Evolutionary conservation across 768 basidiomycete species (phyloP).

Genomic region (Russula virescens): DNA sequence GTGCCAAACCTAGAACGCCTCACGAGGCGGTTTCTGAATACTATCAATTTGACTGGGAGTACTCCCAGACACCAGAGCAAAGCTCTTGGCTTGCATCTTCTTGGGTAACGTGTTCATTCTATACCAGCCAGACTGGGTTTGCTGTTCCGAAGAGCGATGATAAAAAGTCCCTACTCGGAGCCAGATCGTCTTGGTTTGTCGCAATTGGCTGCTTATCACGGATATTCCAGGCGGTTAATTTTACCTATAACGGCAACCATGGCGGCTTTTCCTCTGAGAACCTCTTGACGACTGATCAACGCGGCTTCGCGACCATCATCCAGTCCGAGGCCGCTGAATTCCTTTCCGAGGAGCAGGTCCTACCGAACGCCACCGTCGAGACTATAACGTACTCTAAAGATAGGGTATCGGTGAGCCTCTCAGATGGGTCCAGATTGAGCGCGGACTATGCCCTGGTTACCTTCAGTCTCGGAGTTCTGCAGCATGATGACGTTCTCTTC

Average conservation of each 20-base stretch:
- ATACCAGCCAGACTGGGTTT: conserved; percentile 26
- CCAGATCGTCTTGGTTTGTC: conserved; percentile 30
- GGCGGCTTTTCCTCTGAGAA: conserved; percentile 58
- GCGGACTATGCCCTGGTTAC: conserved; percentile 61
- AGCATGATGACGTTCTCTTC: conserved; percentile 55
- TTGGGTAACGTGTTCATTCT: conserved; percentile 40
- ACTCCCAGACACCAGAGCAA: conserved; percentile 55
- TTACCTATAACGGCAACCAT: conserved; percentile 44
- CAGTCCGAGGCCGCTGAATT: conserved; percentile 54
- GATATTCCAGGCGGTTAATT: conserved; percentile 51
- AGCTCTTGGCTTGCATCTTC: conserved; percentile 59
- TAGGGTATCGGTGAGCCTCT: conserved; percentile 44
- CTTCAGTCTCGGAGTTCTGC: conserved; percentile 66
- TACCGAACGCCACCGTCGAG: conserved; percentile 47
- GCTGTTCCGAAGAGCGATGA: conserved; percentile 25
- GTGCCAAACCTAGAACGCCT: conserved; percentile 39
- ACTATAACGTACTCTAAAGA: conserved; percentile 41
- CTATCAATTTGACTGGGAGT: conserved; percentile 43
- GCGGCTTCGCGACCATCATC: conserved; percentile 54
- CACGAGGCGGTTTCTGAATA: conserved; percentile 54
- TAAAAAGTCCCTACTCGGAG: conserved; percentile 33
- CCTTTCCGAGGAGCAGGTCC: conserved; percentile 41
- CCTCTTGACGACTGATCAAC: conserved; percentile 50
- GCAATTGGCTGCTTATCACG: conserved; percentile 35
- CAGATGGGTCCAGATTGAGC: conserved; percentile 38